Evolutionary conservation across 192 early-diverging fungal genomes (phyloP), one percentile per base, ranked within the genome.

Genomic region (Ambispora gerdemannii): DNA sequence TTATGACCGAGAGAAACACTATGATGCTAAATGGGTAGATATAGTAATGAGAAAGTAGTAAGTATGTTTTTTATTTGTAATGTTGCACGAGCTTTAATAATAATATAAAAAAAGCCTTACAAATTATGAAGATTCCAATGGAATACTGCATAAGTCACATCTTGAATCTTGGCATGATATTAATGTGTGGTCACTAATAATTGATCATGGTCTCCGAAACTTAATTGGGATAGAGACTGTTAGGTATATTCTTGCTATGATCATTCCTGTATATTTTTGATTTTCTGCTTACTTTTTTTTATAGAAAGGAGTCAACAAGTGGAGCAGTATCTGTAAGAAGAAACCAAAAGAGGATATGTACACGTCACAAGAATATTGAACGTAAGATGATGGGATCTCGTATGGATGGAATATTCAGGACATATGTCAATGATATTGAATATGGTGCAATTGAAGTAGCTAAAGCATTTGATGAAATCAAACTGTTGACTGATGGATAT

Each of bases 121-220:
- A 51, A 72, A 61, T 62, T 61, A 64, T 64, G 47, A 33, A 10
- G 49, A 64, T 62, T 64, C 24, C 32, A 61, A 72, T 55, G 30
- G 11, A 8, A 8, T 31, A n/a, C n/a, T n/a, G n/a, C n/a, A n/a
- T n/a, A n/a, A n/a, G n/a, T n/a, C n/a, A n/a, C 61, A 72, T 64
- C 36, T 72, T n/a, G 50, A 72, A 62, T 22, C 28, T 52, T 72
- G 71, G 50, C 49, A 72, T 53, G 62, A 72, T 25, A 64, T 65
- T 15, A 72, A 72, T 64, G 51, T 72, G 20, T 72, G 71, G 50
- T 72, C 71, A 27, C 62, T 61, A 35, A 71, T 71, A 17, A 24
- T 71, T 30, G 58, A 71, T 71, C 70, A 71, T 30, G 70, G 25
- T 62, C 36, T 71, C 38, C 31, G 30, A n/a, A 38, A 71, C 47